Evolutionary conservation across 2,329 filamentous ascomycete species (phyloP).

Genomic region (Zymoseptoria ardabiliae): DNA sequence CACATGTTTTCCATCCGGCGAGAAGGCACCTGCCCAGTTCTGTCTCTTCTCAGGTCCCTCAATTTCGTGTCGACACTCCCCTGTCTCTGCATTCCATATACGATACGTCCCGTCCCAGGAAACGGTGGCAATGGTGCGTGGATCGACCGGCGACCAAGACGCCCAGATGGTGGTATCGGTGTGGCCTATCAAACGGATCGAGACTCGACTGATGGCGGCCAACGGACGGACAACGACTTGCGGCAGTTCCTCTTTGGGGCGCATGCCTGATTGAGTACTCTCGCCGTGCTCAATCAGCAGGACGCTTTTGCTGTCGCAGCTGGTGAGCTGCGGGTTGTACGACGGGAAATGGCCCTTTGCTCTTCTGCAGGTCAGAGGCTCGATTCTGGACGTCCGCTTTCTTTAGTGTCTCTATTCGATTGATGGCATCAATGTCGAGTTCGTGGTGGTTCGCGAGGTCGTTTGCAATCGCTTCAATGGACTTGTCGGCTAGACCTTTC

Average conservation of each 20-base stretch:
- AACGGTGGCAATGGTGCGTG: constrained; percentile 12
- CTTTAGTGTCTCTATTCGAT: constrained; percentile 2
- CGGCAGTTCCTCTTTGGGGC: constrained; percentile 6
- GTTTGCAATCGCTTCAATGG: constrained; percentile 6
- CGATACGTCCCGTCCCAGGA: constrained; percentile 14
- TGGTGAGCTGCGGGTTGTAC: constrained; percentile 4
- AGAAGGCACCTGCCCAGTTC: constrained; percentile 12
- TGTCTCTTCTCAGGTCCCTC: constrained; percentile 6
- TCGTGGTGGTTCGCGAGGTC: constrained; percentile 10
- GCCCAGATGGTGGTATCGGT: constrained; percentile 17
- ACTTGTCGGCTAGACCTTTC: constrained; percentile 7
- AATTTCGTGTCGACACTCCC: constrained; percentile 8
- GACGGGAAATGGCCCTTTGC: constrained; percentile 4
- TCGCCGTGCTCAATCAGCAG: constrained; percentile 7
- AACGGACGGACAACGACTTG: constrained; percentile 10
- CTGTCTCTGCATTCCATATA: constrained; percentile 11
- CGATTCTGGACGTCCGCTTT: constrained; percentile 9
- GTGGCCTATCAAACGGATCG: constrained; percentile 10
- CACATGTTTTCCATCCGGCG: constrained; percentile 11
- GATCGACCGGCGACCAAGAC: constrained; percentile 11
- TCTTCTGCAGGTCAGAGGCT: background rate
- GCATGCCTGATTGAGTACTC: constrained; percentile 10
- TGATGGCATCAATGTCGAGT: constrained; percentile 3
- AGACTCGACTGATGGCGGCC: background rate
- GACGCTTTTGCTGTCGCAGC: constrained; percentile 5